Percentiles rank a stretch among this genome's conserved stretches.
These are phyloP conservation scores for Tubosaeta brunneosetosa DNA, from an alignment of 768 basidiomycete genomes.

Conservation along the genomic window DNA sequence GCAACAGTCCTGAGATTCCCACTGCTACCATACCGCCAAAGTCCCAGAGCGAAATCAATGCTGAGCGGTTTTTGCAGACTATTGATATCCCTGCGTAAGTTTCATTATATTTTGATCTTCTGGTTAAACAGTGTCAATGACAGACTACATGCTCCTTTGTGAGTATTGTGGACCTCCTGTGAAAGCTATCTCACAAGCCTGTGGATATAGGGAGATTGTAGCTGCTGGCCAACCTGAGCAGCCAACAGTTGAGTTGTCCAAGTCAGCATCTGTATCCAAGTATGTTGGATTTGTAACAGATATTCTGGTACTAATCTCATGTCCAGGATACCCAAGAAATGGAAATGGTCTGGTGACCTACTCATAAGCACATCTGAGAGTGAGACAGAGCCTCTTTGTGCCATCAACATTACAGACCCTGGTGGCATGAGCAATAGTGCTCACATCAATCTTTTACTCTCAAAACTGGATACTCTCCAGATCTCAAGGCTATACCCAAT, in stretches of 20 bases:
- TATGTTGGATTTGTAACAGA: conserved; percentile 9
- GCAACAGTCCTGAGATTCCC: conserved; percentile 2
- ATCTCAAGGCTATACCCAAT: conserved; percentile 47
- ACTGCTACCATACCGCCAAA: conserved; percentile 15
- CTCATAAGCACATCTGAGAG: conserved; percentile 36
- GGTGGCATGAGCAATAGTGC: conserved; percentile 41
- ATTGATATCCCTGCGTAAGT: conserved; percentile 25
- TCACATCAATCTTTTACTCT: conserved; percentile 47
- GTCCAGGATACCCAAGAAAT: conserved; percentile 52
- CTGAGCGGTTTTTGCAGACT: conserved; percentile 25
- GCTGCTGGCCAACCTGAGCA: conserved; percentile 2
- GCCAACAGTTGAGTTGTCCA: conserved; percentile 7
- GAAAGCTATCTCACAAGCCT: neutral
- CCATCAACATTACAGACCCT: conserved; percentile 44
- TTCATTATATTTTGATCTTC: neutral
- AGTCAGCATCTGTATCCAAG: conserved; percentile 22
- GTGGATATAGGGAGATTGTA: conserved; percentile 15
- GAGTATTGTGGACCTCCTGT: conserved; percentile 1
- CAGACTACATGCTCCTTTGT: conserved; percentile 27
- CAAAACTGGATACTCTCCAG: conserved; percentile 36
- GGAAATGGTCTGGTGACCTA: conserved; percentile 62
- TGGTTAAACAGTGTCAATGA: neutral
- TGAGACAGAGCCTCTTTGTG: conserved; percentile 43
- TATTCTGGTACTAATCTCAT: conserved; percentile 3
- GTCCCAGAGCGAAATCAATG: conserved; percentile 15